Percentiles rank a stretch among this genome's conserved stretches.
Conservation (phyloP, 208 protist species). For the Leishmania turanica region DNA sequence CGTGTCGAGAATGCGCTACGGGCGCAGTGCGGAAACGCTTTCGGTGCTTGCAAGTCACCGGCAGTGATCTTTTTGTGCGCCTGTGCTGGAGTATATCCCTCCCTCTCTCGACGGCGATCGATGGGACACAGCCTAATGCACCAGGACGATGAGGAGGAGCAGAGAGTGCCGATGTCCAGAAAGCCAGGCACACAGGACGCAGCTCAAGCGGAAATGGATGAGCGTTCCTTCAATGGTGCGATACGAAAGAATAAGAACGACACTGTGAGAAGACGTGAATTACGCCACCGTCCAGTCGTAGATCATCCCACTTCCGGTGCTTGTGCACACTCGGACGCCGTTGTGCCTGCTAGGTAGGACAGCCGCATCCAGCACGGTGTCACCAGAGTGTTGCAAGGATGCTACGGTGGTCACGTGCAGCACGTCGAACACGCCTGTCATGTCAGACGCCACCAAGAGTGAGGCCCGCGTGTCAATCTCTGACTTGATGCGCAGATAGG, state of each 20-base stretch:
- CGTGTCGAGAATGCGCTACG: not conserved
- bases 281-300: conserved; percentile 39
- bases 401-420: conserved; percentile 23
- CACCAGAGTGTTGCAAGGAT: conserved; percentile 39
- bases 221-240: not conserved
- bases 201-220: not conserved
- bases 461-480: conserved; percentile 10
- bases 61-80: not conserved
- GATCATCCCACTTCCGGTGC: conserved; percentile 39
- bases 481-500: conserved; percentile 24
- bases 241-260: not conserved
- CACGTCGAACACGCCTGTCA: conserved; percentile 38
- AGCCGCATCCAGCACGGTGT: conserved; percentile 41
- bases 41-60: not conserved
- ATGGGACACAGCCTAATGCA: not conserved
- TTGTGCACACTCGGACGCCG: conserved; percentile 31
- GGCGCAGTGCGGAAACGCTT: not conserved
- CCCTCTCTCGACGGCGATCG: not conserved
- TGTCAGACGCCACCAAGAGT: conserved; percentile 37
- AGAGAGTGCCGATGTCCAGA: not conserved
- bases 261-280: not conserved
- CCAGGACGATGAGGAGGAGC: not conserved
- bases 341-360: conserved; percentile 16
- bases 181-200: not conserved
- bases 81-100: not conserved